A percentile compares a stretch with the other conserved stretches of the same genome.
phyloP scores from a whole-genome alignment of 495 filamentous ascomycete genomes.

The Parmelia sp. region DNA sequence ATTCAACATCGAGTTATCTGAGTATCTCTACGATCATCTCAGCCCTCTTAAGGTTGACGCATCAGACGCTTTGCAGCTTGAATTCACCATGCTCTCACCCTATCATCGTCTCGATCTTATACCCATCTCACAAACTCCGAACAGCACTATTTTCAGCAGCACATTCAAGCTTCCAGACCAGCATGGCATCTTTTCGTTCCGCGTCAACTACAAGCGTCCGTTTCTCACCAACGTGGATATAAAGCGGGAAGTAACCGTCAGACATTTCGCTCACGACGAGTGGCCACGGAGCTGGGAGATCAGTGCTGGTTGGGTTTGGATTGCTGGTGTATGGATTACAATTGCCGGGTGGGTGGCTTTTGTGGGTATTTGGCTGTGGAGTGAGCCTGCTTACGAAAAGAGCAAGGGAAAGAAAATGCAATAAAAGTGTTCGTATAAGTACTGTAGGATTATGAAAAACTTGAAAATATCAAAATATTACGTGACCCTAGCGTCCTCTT shows the following conservation, averaged over 20 bases:
- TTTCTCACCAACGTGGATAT: conserved; percentile 86
- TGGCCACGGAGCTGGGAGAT: conserved; percentile 89
- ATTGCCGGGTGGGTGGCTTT: conserved; percentile 80
- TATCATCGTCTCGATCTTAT: conserved; percentile 83
- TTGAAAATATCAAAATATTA: no score
- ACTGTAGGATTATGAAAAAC: conserved; percentile 77
- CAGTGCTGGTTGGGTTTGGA: conserved; percentile 91
- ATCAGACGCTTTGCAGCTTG: conserved; percentile 75
- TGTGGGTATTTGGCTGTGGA: conserved; percentile 84
- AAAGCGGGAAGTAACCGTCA: conserved; percentile 88
- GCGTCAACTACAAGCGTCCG: conserved; percentile 90
- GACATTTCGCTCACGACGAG: conserved; percentile 95
- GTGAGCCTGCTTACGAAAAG: conserved; percentile 50
- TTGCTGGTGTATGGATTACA: conserved; percentile 77
- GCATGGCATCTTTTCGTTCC: conserved; percentile 97
- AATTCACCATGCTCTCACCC: conserved; percentile 97
- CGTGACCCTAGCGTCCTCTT: conserved; percentile 1
- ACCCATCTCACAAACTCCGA: conserved; percentile 51
- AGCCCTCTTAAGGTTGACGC: conserved; percentile 63
- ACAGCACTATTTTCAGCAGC: conserved; percentile 66
- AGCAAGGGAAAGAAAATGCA: conserved; percentile 34
- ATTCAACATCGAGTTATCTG: conserved; percentile 82
- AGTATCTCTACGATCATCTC: conserved; percentile 65
- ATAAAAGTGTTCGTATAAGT: conserved; percentile 59
- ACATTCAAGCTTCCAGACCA: conserved; percentile 84